A percentile compares a stretch with the other conserved stretches of the same genome.
phyloP scores from a whole-genome alignment of 2,329 filamentous ascomycete genomes.

The Fusarium sp. region DNA sequence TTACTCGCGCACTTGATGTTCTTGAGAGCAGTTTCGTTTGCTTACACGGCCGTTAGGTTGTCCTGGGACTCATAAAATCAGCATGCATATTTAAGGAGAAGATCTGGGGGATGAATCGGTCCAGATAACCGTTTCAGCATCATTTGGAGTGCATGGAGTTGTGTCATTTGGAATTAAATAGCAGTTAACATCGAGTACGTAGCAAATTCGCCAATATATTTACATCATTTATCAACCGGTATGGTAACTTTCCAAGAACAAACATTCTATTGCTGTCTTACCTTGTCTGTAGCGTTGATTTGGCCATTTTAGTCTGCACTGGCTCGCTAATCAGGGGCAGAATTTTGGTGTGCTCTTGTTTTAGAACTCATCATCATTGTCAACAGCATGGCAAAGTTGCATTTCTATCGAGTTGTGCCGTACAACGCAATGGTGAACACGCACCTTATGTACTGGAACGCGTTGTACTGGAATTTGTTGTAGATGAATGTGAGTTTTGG shows the following conservation, averaged over 20 bases:
- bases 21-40: slow-evolving; percentile 27
- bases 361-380: not conserved
- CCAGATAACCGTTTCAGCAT: slow-evolving; percentile 16
- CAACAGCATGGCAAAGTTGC: not conserved
- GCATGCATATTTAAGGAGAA: slow-evolving; percentile 30
- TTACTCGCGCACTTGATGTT: slow-evolving; percentile 32
- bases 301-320: not conserved
- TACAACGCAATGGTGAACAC: not conserved
- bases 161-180: slow-evolving; percentile 26
- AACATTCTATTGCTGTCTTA: not conserved
- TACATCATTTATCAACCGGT: not conserved
- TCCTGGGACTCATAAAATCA: slow-evolving; percentile 23
- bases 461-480: not conserved
- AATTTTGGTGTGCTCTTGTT: not conserved
- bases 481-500: not conserved
- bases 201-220: slow-evolving; percentile 24
- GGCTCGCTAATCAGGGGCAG: not conserved
- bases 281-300: not conserved
- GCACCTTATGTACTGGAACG: not conserved
- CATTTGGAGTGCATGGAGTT: slow-evolving; percentile 33
- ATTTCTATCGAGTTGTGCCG: not conserved
- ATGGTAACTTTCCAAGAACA: not conserved
- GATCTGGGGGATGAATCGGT: slow-evolving; percentile 16
- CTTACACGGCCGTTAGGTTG: slow-evolving; percentile 27
- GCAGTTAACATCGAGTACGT: slow-evolving; percentile 30